Evolutionary conservation across 441 rosid species (phyloP).

Genomic region (Syzygium malaccense): DNA sequence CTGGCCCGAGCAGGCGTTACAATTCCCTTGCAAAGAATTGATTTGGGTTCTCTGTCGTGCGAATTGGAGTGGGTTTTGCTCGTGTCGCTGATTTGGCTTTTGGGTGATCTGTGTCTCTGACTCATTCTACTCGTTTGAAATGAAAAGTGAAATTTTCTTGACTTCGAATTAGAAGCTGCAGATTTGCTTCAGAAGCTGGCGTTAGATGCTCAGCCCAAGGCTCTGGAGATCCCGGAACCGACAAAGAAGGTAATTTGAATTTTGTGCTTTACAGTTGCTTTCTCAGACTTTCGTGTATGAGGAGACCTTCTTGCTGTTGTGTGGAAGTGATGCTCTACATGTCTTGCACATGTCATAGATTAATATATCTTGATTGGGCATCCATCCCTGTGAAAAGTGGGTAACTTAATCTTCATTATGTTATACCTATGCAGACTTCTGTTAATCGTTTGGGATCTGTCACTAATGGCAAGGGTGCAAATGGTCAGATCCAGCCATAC

Average conservation of each 20-base stretch:
- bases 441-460: conserved; percentile 53
- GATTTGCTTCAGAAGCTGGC: conserved; percentile 80
- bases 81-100: neutral
- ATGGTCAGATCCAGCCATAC: conserved; percentile 50
- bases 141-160: conserved; percentile 26
- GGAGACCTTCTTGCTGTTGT: neutral
- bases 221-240: conserved; percentile 68
- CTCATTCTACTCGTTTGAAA: neutral
- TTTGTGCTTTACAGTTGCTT: neutral
- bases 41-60: neutral
- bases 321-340: neutral
- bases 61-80: neutral
- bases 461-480: conserved; percentile 21
- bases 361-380: neutral
- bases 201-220: conserved; percentile 54
- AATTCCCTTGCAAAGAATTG: neutral
- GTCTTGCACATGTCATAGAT: neutral
- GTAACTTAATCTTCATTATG: neutral
- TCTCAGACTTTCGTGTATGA: neutral
- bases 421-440: conserved; percentile 24
- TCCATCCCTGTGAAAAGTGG: neutral
- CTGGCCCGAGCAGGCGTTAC: neutral
- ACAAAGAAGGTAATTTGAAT: conserved; percentile 46
- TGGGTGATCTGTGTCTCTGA: neutral
- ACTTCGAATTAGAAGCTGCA: conserved; percentile 55